These are phyloP conservation scores for Artomyces pyxidatus DNA, from an alignment of 768 basidiomycete genomes.

Conservation along the genomic window DNA sequence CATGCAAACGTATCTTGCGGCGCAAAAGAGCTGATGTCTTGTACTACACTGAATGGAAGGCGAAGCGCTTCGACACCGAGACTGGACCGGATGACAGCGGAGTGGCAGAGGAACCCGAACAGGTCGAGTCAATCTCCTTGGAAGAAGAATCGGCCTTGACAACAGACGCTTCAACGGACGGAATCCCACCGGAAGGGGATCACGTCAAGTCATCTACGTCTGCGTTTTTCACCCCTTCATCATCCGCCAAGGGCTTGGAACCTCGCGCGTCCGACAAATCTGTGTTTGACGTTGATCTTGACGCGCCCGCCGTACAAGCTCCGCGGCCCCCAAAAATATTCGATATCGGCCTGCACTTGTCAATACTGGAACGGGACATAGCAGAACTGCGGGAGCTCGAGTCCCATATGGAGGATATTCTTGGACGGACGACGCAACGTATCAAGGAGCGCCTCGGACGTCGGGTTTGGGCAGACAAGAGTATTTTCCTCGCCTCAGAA, in stretches of 20 bases:
- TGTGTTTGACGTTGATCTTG: slow-evolving; percentile 27
- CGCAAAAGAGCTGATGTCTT: slow-evolving; percentile 41
- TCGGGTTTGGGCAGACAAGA: slow-evolving; percentile 57
- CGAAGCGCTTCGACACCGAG: slow-evolving; percentile 2
- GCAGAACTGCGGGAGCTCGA: slow-evolving; percentile 39
- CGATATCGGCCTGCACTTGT: slow-evolving; percentile 47
- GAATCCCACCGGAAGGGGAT: no score
- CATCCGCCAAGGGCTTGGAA: background rate
- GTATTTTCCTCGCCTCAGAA: slow-evolving; percentile 41
- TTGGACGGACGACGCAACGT: slow-evolving; percentile 48
- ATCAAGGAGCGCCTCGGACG: slow-evolving; percentile 72
- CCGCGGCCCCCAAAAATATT: slow-evolving; percentile 31
- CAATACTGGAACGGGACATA: slow-evolving; percentile 47
- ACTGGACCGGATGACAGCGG: background rate
- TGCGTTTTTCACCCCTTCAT: background rate
- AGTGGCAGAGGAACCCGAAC: background rate
- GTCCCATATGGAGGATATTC: slow-evolving; percentile 30
- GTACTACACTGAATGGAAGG: slow-evolving; percentile 31
- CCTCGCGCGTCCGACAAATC: slow-evolving; percentile 1
- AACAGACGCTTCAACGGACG: no score
- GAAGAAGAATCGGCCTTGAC: background rate
- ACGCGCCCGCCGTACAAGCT: slow-evolving; percentile 19
- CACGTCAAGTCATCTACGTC: no score
- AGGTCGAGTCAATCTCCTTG: background rate
- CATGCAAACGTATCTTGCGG: slow-evolving; percentile 36